Evolutionary conservation across 2,329 filamentous ascomycete genomes (phyloP).

Genomic region (Plectosphaerella cucumerina): DNA sequence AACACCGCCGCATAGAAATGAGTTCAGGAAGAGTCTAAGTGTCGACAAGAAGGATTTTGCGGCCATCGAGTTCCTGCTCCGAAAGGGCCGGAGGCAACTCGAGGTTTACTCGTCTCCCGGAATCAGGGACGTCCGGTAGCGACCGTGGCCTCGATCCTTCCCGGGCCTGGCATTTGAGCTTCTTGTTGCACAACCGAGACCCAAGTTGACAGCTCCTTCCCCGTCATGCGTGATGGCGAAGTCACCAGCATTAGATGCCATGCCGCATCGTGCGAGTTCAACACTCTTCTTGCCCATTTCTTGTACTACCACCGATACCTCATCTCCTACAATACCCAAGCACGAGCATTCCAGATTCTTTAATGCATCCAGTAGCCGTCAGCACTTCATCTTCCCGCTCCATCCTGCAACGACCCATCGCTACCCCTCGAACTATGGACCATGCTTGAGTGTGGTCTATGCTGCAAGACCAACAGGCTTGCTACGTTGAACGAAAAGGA

Average conservation of each 20-base stretch:
- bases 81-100: slow-evolving; percentile 77
- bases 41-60: slow-evolving; percentile 82
- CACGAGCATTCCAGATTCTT: not conserved
- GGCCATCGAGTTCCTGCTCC: slow-evolving; percentile 78
- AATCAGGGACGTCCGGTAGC: slow-evolving; percentile 68
- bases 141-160: too few relatives aligned
- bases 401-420: slow-evolving; percentile 19
- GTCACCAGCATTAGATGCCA: too few relatives aligned
- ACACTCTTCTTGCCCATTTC: too few relatives aligned
- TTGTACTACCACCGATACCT: not conserved
- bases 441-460: slow-evolving; percentile 39
- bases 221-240: too few relatives aligned
- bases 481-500: slow-evolving; percentile 6
- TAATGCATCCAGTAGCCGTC: not conserved
- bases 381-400: slow-evolving; percentile 10
- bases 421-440: slow-evolving; percentile 32
- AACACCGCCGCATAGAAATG: slow-evolving; percentile 44
- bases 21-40: slow-evolving; percentile 68
- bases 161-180: too few relatives aligned
- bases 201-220: too few relatives aligned
- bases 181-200: too few relatives aligned
- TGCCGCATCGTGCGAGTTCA: too few relatives aligned
- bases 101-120: slow-evolving; percentile 77
- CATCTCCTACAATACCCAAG: slow-evolving; percentile 2
- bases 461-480: slow-evolving; percentile 20